Evolutionary conservation across 2,329 filamentous ascomycete genomes (phyloP), one percentile per base, ranked within the genome.

Genomic region (Trematosphaeria pertusa): DNA sequence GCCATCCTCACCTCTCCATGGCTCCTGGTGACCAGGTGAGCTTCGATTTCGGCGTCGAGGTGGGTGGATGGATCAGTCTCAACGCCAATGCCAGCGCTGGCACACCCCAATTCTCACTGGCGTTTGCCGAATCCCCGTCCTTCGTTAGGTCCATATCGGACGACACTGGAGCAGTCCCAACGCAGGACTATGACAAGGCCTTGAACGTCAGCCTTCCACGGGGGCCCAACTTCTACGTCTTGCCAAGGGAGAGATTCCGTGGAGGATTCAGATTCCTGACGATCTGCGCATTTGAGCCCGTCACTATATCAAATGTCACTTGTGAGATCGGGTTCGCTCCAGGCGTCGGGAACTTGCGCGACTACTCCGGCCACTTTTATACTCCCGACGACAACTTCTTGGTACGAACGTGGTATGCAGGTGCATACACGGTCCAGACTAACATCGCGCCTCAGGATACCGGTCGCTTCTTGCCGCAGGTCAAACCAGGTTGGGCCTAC

Each of bases 401-500:
- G 39, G 83, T 84, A 59, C 72, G 74, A 5, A 79, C 82, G 37
- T 83, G 81, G 81, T 84, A 84, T 51, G 76, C 74, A 31, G 81
- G 71, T n/a, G 72, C 70, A 11, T 74, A 73, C 46, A 74, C 71
- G 1, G 41, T 72, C 10, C 72, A 74, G 22, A 72, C 70, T 1
- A 72, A 72, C 24, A 59, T 59, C 4, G 68, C 68, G 1, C 70
- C 70, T 0, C 59, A 53, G 14, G 59, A 69, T 31, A 71, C 63
- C 43, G 71, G 67, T 32, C 62, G 64, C 14, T 67, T 53, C 49
- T 42, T 60, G 2, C 56, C 58, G 9, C 57, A 52, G 46, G 49
- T 55, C 2, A 44, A 41, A 3, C 43, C 51, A 7, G 61, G 62
- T 2, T 73, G 72, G 71, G 60, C 62, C 1, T 71, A 73, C 47